Conservation (phyloP, 169 alveolate genomes). For the Plasmodium adleri region DNA sequence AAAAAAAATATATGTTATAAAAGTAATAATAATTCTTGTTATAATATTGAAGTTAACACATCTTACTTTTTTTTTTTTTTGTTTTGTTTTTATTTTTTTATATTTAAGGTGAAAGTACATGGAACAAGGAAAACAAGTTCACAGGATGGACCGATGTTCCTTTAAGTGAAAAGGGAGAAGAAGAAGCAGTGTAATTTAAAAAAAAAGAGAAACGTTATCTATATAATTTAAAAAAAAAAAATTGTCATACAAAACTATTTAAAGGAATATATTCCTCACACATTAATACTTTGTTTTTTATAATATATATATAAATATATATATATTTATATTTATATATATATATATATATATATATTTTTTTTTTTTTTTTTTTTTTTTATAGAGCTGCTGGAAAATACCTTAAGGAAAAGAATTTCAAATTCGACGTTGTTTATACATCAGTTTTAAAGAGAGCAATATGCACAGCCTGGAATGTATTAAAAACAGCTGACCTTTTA, state of each 20-base stretch:
- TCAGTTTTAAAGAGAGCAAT: conserved; percentile 97
- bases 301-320: no score
- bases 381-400: conserved; percentile 93
- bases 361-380: not conserved
- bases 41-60: not conserved
- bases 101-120: conserved; percentile 93
- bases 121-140: conserved; percentile 97
- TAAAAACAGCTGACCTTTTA: conserved; percentile 91
- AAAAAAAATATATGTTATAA: not conserved
- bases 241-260: not conserved
- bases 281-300: not conserved
- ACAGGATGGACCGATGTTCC: conserved; percentile 99
- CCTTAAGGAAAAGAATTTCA: conserved; percentile 88
- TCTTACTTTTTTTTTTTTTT: not conserved
- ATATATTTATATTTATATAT: no score
- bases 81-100: not conserved
- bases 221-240: not conserved
- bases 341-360: not conserved
- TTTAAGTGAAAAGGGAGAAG: conserved; percentile 93
- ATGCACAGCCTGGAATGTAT: conserved; percentile 92
- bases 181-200: conserved; percentile 91
- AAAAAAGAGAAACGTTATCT: not conserved
- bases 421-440: conserved; percentile 95
- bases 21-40: not conserved
- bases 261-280: not conserved